Percentiles rank a stretch among this genome's conserved stretches.
Evolutionary conservation across 768 basidiomycete species (phyloP).

Genomic region (Lactifluus volemus): DNA sequence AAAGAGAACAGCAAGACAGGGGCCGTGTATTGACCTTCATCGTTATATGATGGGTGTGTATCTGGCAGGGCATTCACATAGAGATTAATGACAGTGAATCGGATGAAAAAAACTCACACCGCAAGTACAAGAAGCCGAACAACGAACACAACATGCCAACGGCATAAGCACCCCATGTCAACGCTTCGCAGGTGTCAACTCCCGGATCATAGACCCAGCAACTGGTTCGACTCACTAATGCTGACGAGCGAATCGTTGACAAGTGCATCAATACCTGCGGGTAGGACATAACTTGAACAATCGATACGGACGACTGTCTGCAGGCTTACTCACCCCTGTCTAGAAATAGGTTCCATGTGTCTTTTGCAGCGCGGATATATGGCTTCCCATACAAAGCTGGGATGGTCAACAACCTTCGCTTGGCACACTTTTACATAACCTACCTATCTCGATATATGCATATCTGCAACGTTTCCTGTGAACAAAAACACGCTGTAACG

Average conservation of each 20-base stretch:
- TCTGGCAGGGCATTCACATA: conserved; percentile 31
- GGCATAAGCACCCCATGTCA: conserved; percentile 75
- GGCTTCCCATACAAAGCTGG: conserved; percentile 77
- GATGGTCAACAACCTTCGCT: not conserved
- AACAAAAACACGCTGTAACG: not conserved
- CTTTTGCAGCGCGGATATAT: conserved; percentile 72
- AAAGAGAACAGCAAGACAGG: conserved; percentile 73
- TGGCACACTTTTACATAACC: conserved; percentile 11
- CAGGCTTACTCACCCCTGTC: conserved; percentile 43
- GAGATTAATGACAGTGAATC: not conserved
- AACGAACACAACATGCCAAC: conserved; percentile 66
- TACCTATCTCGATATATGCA: conserved; percentile 77
- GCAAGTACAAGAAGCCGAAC: conserved; percentile 71
- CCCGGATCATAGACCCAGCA: conserved; percentile 4
- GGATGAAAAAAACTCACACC: conserved; percentile 37
- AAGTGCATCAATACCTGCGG: conserved; percentile 55
- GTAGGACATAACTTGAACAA: not conserved
- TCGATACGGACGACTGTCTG: conserved; percentile 5
- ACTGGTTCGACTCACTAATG: conserved; percentile 45
- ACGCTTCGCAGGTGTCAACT: conserved; percentile 30
- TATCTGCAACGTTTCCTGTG: conserved; percentile 36
- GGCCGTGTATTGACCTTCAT: conserved; percentile 66
- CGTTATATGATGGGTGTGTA: conserved; percentile 68
- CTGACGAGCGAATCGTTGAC: conserved; percentile 78
- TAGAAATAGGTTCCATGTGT: conserved; percentile 71